Evolutionary conservation across 106 monocot species (phyloP).

Genomic region (Narthecium ossifragum): DNA sequence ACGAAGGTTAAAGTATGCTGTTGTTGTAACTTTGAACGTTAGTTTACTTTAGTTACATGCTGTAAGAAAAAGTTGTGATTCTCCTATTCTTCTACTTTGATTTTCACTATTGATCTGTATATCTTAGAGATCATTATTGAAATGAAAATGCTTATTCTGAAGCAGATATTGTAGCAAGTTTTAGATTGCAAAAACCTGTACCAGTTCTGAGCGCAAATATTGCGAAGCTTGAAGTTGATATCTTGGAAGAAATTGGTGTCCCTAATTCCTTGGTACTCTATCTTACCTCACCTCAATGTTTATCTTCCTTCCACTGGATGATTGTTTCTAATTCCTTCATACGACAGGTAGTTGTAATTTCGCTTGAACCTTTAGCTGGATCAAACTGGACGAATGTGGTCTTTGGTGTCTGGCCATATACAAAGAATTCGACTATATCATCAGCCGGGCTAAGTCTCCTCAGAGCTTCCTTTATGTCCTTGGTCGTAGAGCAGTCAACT

Average conservation of each 20-base stretch:
- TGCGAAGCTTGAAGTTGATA: conserved; percentile 64
- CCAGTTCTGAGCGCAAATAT: conserved; percentile 41
- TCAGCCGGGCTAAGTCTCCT: conserved; percentile 65
- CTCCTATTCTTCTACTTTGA: too few species aligned
- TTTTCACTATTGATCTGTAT: too few species aligned
- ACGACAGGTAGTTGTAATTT: conserved; percentile 55
- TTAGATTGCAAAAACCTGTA: conserved; percentile 61
- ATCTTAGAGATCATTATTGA: too few species aligned
- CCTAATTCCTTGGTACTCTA: conserved; percentile 56
- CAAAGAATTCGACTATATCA: conserved; percentile 54
- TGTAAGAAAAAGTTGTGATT: too few species aligned
- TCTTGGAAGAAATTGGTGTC: conserved; percentile 82
- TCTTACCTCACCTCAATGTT: not conserved
- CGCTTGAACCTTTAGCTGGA: conserved; percentile 32
- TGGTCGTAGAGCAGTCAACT: conserved; percentile 47
- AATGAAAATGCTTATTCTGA: too few species aligned
- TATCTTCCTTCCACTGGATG: too few species aligned
- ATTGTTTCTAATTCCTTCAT: too few species aligned
- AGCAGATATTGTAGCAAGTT: conserved; percentile 84
- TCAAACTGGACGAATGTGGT: conserved; percentile 82
- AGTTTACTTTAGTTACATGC: too few species aligned
- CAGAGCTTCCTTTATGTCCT: conserved; percentile 53
- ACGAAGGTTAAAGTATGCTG: too few species aligned
- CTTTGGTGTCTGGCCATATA: conserved; percentile 81
- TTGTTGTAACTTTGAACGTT: too few species aligned